Conservation (phyloP, 805 yeast genomes). For the Candida michaelii region DNA sequence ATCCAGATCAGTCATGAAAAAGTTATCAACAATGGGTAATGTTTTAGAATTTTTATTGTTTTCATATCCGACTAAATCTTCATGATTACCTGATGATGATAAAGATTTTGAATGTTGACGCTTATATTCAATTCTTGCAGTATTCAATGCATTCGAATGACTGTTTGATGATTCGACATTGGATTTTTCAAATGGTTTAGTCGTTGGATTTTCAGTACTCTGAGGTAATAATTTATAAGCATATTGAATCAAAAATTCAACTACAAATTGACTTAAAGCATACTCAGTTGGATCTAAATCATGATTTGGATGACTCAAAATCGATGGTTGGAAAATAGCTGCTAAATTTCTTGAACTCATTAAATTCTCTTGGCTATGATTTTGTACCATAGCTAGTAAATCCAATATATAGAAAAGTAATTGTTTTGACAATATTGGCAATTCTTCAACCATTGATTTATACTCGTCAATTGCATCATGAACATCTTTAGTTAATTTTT, state of each 20-base stretch:
- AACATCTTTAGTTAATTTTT: constrained; percentile 61
- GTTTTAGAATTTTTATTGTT: constrained; percentile 28
- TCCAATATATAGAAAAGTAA: constrained; percentile 84
- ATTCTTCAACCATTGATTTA: constrained; percentile 60
- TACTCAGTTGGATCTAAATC: constrained; percentile 92
- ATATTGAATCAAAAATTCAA: constrained; percentile 86
- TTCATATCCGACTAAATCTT: constrained; percentile 36
- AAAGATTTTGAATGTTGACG: constrained; percentile 36
- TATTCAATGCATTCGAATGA: constrained; percentile 13
- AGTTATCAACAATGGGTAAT: constrained; percentile 46
- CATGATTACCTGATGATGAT: constrained; percentile 29
- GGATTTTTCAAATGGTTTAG: neutral
- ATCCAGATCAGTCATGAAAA: constrained; percentile 22
- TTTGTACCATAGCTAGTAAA: constrained; percentile 79
- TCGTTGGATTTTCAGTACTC: constrained; percentile 19
- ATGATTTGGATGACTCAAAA: constrained; percentile 87
- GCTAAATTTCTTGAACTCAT: constrained; percentile 95
- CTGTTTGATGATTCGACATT: too few relatives aligned
- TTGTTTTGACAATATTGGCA: constrained; percentile 81
- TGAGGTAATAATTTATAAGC: constrained; percentile 73
- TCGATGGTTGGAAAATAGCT: constrained; percentile 96
- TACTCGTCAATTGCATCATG: constrained; percentile 70
- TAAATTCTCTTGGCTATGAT: constrained; percentile 70
- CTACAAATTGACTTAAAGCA: constrained; percentile 79
- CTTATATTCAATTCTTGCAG: neutral